phyloP scores from a whole-genome alignment of 2,329 filamentous ascomycete species.

The Aspergillus floridensis region DNA sequence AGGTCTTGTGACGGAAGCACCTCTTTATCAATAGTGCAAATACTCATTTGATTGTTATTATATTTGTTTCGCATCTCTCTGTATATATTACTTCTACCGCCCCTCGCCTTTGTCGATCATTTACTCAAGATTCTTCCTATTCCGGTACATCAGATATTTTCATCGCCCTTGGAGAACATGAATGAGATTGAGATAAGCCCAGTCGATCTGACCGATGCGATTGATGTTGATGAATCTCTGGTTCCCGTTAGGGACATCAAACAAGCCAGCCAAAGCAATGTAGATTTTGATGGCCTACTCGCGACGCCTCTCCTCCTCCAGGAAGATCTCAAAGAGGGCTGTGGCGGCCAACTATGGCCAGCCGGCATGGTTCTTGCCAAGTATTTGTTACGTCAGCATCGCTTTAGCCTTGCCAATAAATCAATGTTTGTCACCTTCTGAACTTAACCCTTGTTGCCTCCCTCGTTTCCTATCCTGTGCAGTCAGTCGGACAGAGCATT shows the following conservation, averaged over 20 bases:
- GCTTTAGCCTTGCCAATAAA: slow-evolving; percentile 60
- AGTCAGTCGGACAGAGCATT: not conserved
- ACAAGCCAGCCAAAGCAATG: slow-evolving; percentile 48
- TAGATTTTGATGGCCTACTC: slow-evolving; percentile 73
- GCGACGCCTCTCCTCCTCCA: slow-evolving; percentile 68
- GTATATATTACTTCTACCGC: too few species aligned
- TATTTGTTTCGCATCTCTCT: too few species aligned
- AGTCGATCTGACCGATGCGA: slow-evolving; percentile 29
- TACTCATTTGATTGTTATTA: too few species aligned
- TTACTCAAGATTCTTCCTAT: not conserved
- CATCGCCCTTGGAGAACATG: slow-evolving; percentile 9
- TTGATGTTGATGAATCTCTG: slow-evolving; percentile 54
- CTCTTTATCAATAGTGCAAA: too few species aligned
- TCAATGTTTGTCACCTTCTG: slow-evolving; percentile 63
- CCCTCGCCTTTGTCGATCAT: too few species aligned
- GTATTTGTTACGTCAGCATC: slow-evolving; percentile 77
- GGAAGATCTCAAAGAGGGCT: slow-evolving; percentile 83
- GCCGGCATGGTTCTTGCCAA: slow-evolving; percentile 84
- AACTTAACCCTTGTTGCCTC: not conserved
- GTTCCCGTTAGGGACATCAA: slow-evolving; percentile 55
- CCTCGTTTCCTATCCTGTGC: not conserved
- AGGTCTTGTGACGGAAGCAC: too few species aligned
- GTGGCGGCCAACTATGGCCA: slow-evolving; percentile 92
- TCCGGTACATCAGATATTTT: not conserved
- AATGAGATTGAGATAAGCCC: slow-evolving; percentile 10